phyloP scores from a whole-genome alignment of 2,329 filamentous ascomycete species.

The Beauveria sp. region DNA sequence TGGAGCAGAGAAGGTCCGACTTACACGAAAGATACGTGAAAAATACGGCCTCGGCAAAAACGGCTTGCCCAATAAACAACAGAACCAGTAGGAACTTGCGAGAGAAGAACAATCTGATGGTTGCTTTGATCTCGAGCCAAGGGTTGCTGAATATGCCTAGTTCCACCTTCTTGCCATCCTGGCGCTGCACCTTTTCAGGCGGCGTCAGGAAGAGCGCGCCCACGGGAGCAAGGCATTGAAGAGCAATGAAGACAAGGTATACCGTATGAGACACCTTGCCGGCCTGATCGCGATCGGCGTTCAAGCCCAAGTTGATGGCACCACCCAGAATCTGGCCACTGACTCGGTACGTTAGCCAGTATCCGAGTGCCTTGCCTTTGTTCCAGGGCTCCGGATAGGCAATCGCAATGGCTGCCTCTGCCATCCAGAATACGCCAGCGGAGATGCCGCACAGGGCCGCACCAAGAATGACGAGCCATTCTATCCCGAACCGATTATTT shows the following conservation, averaged over 20 bases:
- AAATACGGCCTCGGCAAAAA: conserved; percentile 65
- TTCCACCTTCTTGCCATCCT: conserved; percentile 55
- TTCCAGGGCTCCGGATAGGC: conserved; percentile 65
- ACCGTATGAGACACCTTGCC: conserved; percentile 64
- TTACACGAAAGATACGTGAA: conserved; percentile 52
- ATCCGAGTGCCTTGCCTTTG: conserved; percentile 55
- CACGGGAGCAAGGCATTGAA: conserved; percentile 60
- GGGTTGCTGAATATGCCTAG: conserved; percentile 50
- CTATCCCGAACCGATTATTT: conserved; percentile 61
- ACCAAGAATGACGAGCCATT: conserved; percentile 63
- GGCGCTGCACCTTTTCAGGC: conserved; percentile 55
- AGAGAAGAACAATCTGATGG: conserved; percentile 49
- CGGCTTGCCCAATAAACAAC: conserved; percentile 61
- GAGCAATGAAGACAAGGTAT: conserved; percentile 61
- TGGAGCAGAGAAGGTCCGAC: neutral
- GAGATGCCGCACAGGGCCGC: conserved; percentile 62
- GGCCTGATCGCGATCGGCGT: conserved; percentile 45
- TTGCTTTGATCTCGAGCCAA: conserved; percentile 52
- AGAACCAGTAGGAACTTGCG: conserved; percentile 57
- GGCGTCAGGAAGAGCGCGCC: conserved; percentile 54
- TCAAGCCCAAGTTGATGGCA: conserved; percentile 62
- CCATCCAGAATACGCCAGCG: conserved; percentile 69
- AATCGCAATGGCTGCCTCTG: conserved; percentile 65
- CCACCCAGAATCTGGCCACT: conserved; percentile 63
- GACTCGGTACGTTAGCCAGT: conserved; percentile 56